Percentiles rank a stretch among this genome's conserved stretches.
Conservation (phyloP, 2,329 filamentous ascomycete species). For the Golovinomyces cichoracearum region DNA sequence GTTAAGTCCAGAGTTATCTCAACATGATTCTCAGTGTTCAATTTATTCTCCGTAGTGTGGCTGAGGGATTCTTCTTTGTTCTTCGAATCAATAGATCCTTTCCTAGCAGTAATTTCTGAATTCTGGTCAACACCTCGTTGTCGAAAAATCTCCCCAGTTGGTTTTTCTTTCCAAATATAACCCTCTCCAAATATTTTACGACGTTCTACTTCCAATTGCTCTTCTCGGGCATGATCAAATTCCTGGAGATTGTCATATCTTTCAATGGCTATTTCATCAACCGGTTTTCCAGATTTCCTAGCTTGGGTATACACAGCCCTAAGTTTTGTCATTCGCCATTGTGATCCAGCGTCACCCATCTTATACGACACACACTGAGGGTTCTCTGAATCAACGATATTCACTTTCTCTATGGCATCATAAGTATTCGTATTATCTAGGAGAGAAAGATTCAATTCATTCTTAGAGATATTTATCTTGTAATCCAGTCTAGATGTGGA, state of each 20-base stretch:
- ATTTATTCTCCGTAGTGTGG: neutral
- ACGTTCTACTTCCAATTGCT: conserved; percentile 70
- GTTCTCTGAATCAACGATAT: neutral
- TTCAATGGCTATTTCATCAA: conserved; percentile 65
- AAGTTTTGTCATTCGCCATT: conserved; percentile 92
- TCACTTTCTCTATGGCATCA: conserved; percentile 22
- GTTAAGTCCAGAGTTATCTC: conserved; percentile 42
- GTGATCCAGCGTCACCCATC: conserved; percentile 70
- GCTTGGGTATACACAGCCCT: conserved; percentile 61
- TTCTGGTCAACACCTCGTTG: conserved; percentile 36
- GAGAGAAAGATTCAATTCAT: conserved; percentile 55
- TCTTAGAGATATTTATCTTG: conserved; percentile 32
- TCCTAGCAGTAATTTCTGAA: conserved; percentile 21
- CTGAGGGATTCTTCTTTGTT: conserved; percentile 11
- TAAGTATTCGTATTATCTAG: conserved; percentile 24
- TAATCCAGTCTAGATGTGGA: conserved; percentile 13
- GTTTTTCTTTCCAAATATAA: conserved; percentile 64
- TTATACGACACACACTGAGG: conserved; percentile 44
- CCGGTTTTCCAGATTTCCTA: conserved; percentile 39
- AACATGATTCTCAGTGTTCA: neutral
- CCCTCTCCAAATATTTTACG: conserved; percentile 59
- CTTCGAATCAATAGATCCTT: conserved; percentile 15
- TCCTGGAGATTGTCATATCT: conserved; percentile 56
- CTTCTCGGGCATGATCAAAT: conserved; percentile 82
- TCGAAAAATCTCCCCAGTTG: conserved; percentile 61